Base-by-base conservation (phyloP, 176 grass and related monocot genomes). In the Canna indica region DNA sequence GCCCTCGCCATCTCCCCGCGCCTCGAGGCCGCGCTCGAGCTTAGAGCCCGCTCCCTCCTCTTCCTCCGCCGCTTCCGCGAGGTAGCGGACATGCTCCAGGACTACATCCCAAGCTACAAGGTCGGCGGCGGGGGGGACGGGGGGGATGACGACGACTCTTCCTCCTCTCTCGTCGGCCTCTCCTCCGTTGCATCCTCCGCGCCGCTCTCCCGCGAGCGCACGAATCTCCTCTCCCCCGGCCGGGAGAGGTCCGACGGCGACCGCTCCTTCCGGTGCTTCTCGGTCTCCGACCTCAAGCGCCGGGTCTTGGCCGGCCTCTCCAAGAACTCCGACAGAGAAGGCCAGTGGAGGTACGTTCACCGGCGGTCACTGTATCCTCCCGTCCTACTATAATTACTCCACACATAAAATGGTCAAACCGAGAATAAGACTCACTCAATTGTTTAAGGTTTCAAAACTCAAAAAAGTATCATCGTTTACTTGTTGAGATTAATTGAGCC, bases 51-150 rank as follows among this genome's bases (percentile, higher is more conserved):
- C 2, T 81, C 89, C 20, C 89, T 99, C 17, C 82, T 99, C 71
- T 39, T 83, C 34, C 89, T 93, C 61, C 86, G 89, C 5, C 84
- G 89, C 8, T 99, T 90, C 75, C 80, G 80, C 31, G 86, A 99
- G 74, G 85, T 99, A 25, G 94, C 94, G 2, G 89, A 99, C 29
- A 93, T 93, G 94, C 84, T 99, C 32, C 86, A 80, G 18, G 89
- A 99, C 22, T 93, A 93, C 89, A 99, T 99, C 68, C 94, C 94
- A 14, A 93, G 94, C 68, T 93, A 80, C 83, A 79, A 77, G 76
- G 87, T 88, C 62, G 64, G 81, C 45, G 64, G 75, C 87, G 53
- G 75, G 2, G 60, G 32, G 5, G 35, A 39, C 3, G 63, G 9
- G 5, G 63, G 34, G 20, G 29, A 9, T 17, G 35, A 29, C 18